Conservation (phyloP, 805 yeast genomes). For the Saccharomycodes ludwigii region DNA sequence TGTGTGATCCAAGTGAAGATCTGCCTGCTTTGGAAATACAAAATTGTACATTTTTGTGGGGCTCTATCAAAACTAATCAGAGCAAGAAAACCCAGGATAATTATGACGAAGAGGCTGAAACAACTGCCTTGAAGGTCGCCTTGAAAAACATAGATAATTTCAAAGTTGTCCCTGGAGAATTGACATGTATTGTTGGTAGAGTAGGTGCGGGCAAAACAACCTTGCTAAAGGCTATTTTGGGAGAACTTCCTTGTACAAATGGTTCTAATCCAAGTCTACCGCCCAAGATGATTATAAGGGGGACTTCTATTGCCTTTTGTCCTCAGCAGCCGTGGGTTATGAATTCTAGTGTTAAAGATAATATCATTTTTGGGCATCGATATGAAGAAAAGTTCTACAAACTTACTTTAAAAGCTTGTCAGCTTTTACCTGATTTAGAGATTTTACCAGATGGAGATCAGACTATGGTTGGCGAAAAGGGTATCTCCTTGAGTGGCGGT, state of each 20-base stretch:
- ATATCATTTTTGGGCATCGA: constrained; percentile 37
- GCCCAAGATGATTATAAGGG: constrained; percentile 20
- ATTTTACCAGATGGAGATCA: constrained; percentile 40
- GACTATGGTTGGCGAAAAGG: constrained; percentile 48
- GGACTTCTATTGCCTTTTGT: constrained; percentile 39
- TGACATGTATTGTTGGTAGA: constrained; percentile 51
- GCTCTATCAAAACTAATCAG: constrained; percentile 9
- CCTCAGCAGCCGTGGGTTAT: constrained; percentile 47
- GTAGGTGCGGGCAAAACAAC: constrained; percentile 64
- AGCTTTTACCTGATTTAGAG: constrained; percentile 33
- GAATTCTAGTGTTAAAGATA: constrained; percentile 38
- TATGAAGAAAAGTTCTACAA: constrained; percentile 31
- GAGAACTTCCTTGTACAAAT: constrained; percentile 33
- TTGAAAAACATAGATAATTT: constrained; percentile 34
- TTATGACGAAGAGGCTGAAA: constrained; percentile 30
- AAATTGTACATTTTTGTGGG: constrained; percentile 47
- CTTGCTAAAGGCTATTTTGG: constrained; percentile 39
- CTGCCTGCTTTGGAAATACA: constrained; percentile 28
- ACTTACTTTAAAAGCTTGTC: constrained; percentile 36
- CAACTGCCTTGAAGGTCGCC: constrained; percentile 36
- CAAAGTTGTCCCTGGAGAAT: constrained; percentile 36
- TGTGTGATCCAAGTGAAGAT: constrained; percentile 13
- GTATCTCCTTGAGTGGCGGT: constrained; percentile 49
- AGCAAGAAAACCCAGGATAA: constrained; percentile 9
- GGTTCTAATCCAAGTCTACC: constrained; percentile 13